Conservation (phyloP, 2,329 filamentous ascomycete species). For the Gaeumannomyces sp. region DNA sequence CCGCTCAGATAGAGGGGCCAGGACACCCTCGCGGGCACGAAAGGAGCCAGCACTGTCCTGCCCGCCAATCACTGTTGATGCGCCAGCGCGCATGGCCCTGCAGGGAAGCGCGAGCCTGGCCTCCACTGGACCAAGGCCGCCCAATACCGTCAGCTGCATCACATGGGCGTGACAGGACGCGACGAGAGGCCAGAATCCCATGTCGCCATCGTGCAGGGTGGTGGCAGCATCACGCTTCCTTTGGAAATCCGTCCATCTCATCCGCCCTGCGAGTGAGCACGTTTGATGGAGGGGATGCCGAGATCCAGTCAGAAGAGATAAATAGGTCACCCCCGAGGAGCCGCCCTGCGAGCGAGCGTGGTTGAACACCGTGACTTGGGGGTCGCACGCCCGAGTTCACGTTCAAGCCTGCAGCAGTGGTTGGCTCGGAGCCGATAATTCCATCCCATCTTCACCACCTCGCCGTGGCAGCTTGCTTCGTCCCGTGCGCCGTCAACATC, state of each 20-base stretch:
- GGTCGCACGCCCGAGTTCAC: neutral
- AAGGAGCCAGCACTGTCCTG: too few relatives aligned
- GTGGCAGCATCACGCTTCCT: neutral
- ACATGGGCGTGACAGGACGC: neutral
- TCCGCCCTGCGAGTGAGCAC: neutral
- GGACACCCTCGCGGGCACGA: too few relatives aligned
- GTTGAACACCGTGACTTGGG: neutral
- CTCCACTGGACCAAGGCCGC: neutral
- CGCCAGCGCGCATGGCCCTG: neutral
- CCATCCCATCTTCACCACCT: neutral
- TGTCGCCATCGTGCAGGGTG: constrained; percentile 2
- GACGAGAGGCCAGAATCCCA: neutral
- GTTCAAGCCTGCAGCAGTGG: neutral
- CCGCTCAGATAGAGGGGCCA: too few relatives aligned
- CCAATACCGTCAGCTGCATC: neutral
- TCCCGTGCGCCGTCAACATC: neutral
- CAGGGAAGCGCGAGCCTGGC: neutral
- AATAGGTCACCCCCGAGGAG: neutral
- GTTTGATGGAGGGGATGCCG: neutral
- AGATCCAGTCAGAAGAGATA: neutral
- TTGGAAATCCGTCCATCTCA: neutral
- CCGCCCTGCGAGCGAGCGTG: neutral
- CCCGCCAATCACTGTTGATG: neutral
- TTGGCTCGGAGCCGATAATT: neutral
- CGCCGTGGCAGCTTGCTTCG: neutral